Conservation (phyloP, 2,329 filamentous ascomycete genomes). For the Botryosphaeria agaves region DNA sequence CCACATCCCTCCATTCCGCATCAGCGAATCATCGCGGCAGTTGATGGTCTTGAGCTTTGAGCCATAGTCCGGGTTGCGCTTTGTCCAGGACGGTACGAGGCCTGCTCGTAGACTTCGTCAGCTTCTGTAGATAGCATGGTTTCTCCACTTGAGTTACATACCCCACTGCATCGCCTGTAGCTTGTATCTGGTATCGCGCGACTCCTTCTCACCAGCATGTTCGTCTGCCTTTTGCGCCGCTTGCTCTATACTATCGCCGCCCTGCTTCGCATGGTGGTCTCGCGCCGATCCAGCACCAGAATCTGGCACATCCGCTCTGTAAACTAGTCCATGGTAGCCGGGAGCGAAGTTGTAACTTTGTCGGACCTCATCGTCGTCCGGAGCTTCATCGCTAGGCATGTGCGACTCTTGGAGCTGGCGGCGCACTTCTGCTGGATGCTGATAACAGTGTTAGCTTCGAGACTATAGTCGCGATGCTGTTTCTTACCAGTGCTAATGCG, state of each 20-base stretch:
- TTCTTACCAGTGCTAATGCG: constrained; percentile 25
- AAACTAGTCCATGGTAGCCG: constrained; percentile 69
- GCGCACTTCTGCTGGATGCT: constrained; percentile 65
- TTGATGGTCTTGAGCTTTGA: constrained; percentile 82
- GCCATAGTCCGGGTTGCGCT: constrained; percentile 60
- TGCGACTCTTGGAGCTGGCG: constrained; percentile 54
- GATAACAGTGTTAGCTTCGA: constrained; percentile 4
- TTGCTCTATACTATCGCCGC: constrained; percentile 5
- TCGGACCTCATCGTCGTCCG: constrained; percentile 50
- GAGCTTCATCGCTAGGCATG: constrained; percentile 55
- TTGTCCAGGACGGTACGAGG: constrained; percentile 85
- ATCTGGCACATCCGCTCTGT: constrained; percentile 56
- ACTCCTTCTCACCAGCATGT: constrained; percentile 8
- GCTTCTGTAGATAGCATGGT: neutral
- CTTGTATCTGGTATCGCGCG: constrained; percentile 45
- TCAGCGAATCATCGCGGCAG: constrained; percentile 76
- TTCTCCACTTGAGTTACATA: constrained; percentile 7
- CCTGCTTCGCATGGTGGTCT: constrained; percentile 9
- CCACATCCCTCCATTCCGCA: constrained; percentile 71
- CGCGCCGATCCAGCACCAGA: constrained; percentile 30
- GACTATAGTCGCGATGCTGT: constrained; percentile 1
- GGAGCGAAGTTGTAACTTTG: constrained; percentile 90
- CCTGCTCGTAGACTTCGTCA: constrained; percentile 20
- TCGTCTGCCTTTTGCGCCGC: constrained; percentile 4
- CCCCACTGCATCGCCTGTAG: constrained; percentile 92